phyloP scores from a whole-genome alignment of 2,329 filamentous ascomycete genomes.

The Colletotrichum gloeosporioides region DNA sequence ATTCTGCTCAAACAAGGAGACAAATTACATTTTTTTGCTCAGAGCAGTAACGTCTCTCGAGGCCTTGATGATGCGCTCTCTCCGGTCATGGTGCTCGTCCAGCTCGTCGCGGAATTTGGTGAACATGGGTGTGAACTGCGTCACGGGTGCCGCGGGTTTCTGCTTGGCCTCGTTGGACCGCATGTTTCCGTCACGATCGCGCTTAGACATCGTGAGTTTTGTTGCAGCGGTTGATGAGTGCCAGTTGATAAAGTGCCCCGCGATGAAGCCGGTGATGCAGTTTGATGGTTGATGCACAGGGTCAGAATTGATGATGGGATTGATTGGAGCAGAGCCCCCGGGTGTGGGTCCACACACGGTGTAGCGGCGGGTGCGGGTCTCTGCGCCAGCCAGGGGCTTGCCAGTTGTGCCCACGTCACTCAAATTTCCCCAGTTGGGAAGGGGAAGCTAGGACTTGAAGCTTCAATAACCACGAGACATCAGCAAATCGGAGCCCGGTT shows the following conservation, averaged over 20 bases:
- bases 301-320: slow-evolving; percentile 18
- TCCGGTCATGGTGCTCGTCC: slow-evolving; percentile 92
- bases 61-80: slow-evolving; percentile 88
- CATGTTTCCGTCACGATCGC: slow-evolving; percentile 57
- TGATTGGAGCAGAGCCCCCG: not conserved
- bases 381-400: not conserved
- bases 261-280: slow-evolving; percentile 7
- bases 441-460: not conserved
- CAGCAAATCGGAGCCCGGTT: not conserved
- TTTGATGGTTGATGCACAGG: not conserved
- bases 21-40: slow-evolving; percentile 91
- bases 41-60: slow-evolving; percentile 91
- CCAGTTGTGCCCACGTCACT: slow-evolving; percentile 20
- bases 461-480: not conserved
- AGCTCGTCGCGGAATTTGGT: slow-evolving; percentile 84
- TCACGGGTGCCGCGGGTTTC: slow-evolving; percentile 37
- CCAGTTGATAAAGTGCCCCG: not conserved
- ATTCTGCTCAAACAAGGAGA: fast-evolving
- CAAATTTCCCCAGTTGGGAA: slow-evolving; percentile 15
- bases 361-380: not conserved
- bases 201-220: slow-evolving; percentile 43
- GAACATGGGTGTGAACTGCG: slow-evolving; percentile 76
- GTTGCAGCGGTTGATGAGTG: not conserved
- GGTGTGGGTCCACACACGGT: not conserved
- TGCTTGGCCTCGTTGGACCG: slow-evolving; percentile 40